Evolutionary conservation across 2,329 filamentous ascomycete genomes (phyloP).

Genomic region (Pseudogymnoascus sp.): DNA sequence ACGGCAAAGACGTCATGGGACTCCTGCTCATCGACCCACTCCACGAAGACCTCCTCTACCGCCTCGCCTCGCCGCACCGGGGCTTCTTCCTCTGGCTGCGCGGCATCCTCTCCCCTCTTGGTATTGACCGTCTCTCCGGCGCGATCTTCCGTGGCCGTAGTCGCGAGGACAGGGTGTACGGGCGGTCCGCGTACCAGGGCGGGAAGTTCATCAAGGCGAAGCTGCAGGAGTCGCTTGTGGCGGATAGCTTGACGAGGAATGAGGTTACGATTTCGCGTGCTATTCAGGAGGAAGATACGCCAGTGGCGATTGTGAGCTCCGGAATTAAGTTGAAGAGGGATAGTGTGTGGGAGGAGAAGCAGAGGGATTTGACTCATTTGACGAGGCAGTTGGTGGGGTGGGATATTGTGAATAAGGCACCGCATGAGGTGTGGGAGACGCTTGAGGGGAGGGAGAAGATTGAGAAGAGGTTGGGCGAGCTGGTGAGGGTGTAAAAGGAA

Average conservation of each 20-base stretch:
- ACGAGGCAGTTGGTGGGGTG: constrained; percentile 74
- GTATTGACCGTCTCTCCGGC: constrained; percentile 71
- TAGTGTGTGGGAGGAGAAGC: constrained; percentile 72
- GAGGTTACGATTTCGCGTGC: constrained; percentile 73
- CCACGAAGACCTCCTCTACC: constrained; percentile 76
- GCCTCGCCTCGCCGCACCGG: constrained; percentile 58
- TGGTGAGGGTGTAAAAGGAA: constrained; percentile 43
- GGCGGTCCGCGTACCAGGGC: constrained; percentile 68
- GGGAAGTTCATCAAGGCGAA: constrained; percentile 85
- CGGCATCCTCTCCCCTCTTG: constrained; percentile 80
- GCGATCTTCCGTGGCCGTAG: constrained; percentile 77
- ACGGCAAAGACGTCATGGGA: constrained; percentile 67
- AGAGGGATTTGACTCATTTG: constrained; percentile 74
- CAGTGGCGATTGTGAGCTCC: constrained; percentile 76
- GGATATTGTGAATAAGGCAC: constrained; percentile 80
- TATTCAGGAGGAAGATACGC: constrained; percentile 71
- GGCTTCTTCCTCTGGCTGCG: constrained; percentile 84
- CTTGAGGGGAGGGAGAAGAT: constrained; percentile 65
- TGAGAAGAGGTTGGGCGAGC: constrained; percentile 68
- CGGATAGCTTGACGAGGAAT: constrained; percentile 73
- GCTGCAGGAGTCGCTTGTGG: constrained; percentile 87
- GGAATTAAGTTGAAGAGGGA: constrained; percentile 63
- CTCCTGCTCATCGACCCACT: constrained; percentile 81
- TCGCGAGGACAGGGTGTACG: constrained; percentile 79
- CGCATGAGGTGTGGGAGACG: constrained; percentile 80